A percentile compares a stretch with the other conserved stretches of the same genome.
Conservation (phyloP, 2,329 filamentous ascomycete species). For the Apiospora kogelbergensis region DNA sequence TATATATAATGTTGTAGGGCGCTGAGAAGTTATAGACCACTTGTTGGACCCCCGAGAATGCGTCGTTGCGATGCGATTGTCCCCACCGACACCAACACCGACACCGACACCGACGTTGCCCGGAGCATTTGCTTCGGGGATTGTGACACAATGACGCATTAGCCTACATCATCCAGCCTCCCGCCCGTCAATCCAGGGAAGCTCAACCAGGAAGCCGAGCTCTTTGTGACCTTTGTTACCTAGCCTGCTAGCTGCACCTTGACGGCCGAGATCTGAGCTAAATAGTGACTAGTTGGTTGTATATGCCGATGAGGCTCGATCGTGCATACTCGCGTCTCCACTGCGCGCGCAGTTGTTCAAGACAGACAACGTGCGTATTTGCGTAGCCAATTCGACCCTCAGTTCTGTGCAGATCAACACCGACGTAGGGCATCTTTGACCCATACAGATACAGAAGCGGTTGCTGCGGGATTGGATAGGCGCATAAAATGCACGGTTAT, state of each 20-base stretch:
- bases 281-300: background rate
- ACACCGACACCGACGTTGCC: background rate
- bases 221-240: background rate
- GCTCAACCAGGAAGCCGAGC: too few relatives aligned
- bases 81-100: background rate
- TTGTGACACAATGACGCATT: slow-evolving; percentile 6
- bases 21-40: background rate
- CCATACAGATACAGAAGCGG: too few relatives aligned
- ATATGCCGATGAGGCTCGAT: background rate
- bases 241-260: background rate
- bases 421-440: too few relatives aligned
- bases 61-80: too few relatives aligned
- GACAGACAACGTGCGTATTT: background rate
- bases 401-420: background rate
- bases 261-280: background rate
- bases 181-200: background rate
- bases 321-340: too few relatives aligned
- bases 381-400: background rate
- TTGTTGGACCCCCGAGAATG: too few relatives aligned
- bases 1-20: background rate
- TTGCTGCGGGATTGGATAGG: background rate
- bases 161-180: background rate
- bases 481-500: too few relatives aligned
- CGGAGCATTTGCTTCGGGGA: slow-evolving; percentile 1
- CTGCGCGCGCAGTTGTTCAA: background rate